Conservation (phyloP, 1,284 basidiomycete genomes). For the Sparassis latifolia region DNA sequence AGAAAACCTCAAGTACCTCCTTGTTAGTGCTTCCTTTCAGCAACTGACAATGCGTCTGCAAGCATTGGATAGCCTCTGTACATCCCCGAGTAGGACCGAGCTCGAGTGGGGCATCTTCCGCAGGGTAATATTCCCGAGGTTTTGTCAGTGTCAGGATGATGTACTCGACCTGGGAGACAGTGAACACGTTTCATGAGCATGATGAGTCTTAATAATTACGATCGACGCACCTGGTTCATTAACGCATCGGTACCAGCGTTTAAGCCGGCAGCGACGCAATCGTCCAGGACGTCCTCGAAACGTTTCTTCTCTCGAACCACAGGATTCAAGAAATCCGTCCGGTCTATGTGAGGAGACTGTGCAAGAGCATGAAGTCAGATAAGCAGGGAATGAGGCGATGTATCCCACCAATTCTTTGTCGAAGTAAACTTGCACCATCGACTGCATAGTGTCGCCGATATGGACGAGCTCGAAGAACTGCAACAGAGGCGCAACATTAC, state of each 20-base stretch:
- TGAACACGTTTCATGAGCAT: no score
- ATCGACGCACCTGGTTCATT: slow-evolving; percentile 77
- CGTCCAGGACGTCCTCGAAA: slow-evolving; percentile 89
- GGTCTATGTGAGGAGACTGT: slow-evolving; percentile 81
- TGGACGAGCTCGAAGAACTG: slow-evolving; percentile 99
- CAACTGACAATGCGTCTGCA: slow-evolving; percentile 86
- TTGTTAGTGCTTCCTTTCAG: slow-evolving; percentile 91
- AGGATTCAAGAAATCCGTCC: slow-evolving; percentile 88
- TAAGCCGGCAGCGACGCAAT: slow-evolving; percentile 86
- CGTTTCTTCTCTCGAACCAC: slow-evolving; percentile 96
- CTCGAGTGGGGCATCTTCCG: slow-evolving; percentile 69
- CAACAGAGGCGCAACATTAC: slow-evolving; percentile 82
- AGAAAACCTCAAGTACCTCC: slow-evolving; percentile 95
- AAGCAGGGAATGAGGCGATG: neutral
- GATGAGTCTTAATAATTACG: neutral
- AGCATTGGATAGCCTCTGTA: slow-evolving; percentile 76
- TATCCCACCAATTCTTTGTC: slow-evolving; percentile 81
- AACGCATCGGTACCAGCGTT: slow-evolving; percentile 94
- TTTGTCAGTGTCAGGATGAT: slow-evolving; percentile 81
- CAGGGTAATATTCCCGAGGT: slow-evolving; percentile 86
- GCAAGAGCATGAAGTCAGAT: neutral
- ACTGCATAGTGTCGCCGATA: slow-evolving; percentile 94
- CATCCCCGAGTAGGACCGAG: slow-evolving; percentile 85
- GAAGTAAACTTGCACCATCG: slow-evolving; percentile 97
- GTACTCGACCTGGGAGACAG: slow-evolving; percentile 74